Evolutionary conservation across 768 basidiomycete species (phyloP).

Genomic region (Mycena indigotica): DNA sequence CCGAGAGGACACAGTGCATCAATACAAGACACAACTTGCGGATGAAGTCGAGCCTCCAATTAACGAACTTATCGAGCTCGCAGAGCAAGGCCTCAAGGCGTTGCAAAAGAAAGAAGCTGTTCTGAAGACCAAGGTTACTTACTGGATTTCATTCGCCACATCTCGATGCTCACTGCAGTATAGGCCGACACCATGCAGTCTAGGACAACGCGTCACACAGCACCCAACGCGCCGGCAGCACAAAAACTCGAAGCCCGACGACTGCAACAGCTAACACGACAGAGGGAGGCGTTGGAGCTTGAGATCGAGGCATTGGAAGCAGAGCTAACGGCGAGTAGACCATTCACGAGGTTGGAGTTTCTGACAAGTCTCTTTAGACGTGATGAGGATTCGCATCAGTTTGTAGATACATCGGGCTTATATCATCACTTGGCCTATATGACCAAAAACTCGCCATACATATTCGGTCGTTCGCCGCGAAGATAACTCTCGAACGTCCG

Average conservation of each 20-base stretch:
- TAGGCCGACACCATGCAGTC: conserved; percentile 62
- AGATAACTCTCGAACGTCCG: conserved; percentile 93
- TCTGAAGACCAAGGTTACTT: conserved; percentile 63
- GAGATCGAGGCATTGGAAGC: conserved; percentile 61
- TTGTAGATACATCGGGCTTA: not conserved
- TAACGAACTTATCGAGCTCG: conserved; percentile 68
- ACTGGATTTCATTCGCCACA: not conserved
- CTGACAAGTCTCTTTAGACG: too few relatives aligned
- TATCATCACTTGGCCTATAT: conserved; percentile 48
- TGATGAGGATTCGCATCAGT: too few relatives aligned
- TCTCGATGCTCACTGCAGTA: not conserved
- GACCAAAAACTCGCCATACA: conserved; percentile 84
- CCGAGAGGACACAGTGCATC: conserved; percentile 69
- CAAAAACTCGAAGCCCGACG: conserved; percentile 71
- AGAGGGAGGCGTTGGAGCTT: conserved; percentile 67
- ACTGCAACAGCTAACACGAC: conserved; percentile 63
- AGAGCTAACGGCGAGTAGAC: conserved; percentile 43
- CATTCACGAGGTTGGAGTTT: not conserved
- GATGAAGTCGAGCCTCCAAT: conserved; percentile 85
- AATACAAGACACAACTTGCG: conserved; percentile 73
- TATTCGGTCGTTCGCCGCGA: conserved; percentile 88
- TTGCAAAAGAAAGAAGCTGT: conserved; percentile 64
- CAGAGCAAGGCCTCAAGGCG: conserved; percentile 65
- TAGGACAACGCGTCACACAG: conserved; percentile 44
- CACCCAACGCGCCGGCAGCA: conserved; percentile 48